Base-by-base conservation (phyloP, 2,329 filamentous ascomycete genomes). In the Penicillium polonicum region DNA sequence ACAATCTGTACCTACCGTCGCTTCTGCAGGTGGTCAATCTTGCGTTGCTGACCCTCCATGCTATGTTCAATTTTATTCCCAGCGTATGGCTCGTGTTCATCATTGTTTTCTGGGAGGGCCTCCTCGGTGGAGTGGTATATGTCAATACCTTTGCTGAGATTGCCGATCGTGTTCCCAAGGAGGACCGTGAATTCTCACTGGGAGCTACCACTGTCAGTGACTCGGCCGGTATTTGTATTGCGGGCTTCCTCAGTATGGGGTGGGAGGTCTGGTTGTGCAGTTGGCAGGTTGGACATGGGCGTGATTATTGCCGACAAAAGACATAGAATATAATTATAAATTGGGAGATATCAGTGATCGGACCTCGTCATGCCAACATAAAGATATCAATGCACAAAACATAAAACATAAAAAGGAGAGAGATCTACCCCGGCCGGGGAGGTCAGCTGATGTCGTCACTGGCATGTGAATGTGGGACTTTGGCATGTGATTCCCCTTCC, bases 121-220 rank as follows among this genome's bases (percentile, higher is more conserved):
- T 97, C 13, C 79, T 99, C 0, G 94, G 94, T 0, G 94, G 94
- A 0, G 81, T 91, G 4, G 94, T 97, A 0, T 99, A 99, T 68
- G 92, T 97, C 59, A 96, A 93, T 68, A 96, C 92, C 0, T 99
- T 97, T 74, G 91, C 92, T 0, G 90, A 95, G 71, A 97, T 99
- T 60, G 88, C 91, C 72, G 91, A 97, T 68, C 86, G 87, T 7
- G 87, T 97, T 1, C 85, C 87, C 0, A 79, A 82, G 5, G 84
- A 86, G 33, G 92, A 97, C 52, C 83, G 93, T 6, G 94, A 99
- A 76, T 97, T 97, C 70, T 95, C 91, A 59, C 78, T 99, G 1
- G 87, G 90, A 0, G 93, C 92, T 0, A 94, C 92, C 3, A 95
- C 89, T 27, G 93, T 97, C 41, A 96, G 91, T 70, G 94, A 97